These are phyloP conservation scores for Nicotiana attenuata DNA, from an alignment of 257 asterid species.

Conservation along the genomic window DNA sequence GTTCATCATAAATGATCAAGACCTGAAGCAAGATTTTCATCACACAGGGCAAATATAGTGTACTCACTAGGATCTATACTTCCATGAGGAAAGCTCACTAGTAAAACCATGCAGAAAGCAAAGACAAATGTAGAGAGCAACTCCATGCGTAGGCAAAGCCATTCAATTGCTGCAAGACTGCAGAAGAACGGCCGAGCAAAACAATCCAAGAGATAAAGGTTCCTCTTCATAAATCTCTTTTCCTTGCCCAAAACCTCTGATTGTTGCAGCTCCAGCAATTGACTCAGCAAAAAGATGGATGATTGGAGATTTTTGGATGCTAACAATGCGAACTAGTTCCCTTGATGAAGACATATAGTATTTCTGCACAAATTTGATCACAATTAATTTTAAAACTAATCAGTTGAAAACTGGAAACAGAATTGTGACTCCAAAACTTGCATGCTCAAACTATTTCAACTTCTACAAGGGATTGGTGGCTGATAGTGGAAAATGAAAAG, in stretches of 20 bases:
- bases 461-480: not conserved
- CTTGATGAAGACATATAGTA: conserved; percentile 99
- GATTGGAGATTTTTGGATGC: conserved; percentile 97
- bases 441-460: not conserved
- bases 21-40: not conserved
- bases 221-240: conserved; percentile 96
- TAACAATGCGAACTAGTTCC: conserved; percentile 93
- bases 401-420: not conserved
- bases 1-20: not conserved
- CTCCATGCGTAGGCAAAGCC: conserved; percentile 99
- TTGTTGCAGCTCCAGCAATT: conserved; percentile 95
- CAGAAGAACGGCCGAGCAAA: conserved; percentile 97
- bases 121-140: conserved; percentile 91
- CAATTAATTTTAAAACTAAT: not conserved
- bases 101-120: conserved; percentile 94
- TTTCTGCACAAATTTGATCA: conserved; percentile 53
- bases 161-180: conserved; percentile 96
- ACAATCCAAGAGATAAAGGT: conserved; percentile 94
- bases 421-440: conserved; percentile 1
- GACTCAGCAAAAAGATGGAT: conserved; percentile 95
- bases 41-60: not conserved
- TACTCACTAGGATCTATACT: conserved; percentile 92
- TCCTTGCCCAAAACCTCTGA: conserved; percentile 99
- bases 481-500: not conserved
- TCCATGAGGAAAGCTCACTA: conserved; percentile 95